These are phyloP conservation scores for Cyanodermella asteris DNA, from an alignment of 2,329 filamentous ascomycete genomes.

Conservation along the genomic window DNA sequence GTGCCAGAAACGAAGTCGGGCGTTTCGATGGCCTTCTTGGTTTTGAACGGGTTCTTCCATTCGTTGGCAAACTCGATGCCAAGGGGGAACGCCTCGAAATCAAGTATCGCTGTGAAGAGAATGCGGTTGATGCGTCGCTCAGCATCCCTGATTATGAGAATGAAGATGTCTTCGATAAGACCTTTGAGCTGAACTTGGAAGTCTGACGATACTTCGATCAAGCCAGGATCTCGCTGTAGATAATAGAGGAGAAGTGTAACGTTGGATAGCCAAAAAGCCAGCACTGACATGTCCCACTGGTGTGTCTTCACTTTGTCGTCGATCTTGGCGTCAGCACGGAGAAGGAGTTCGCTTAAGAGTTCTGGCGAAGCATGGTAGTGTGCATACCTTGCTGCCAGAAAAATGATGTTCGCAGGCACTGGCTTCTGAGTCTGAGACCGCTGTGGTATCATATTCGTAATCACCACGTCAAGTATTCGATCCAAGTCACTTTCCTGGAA, in stretches of 20 bases:
- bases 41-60: conserved; percentile 92
- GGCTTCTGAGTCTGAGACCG: conserved; percentile 92
- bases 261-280: conserved; percentile 98
- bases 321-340: conserved; percentile 83
- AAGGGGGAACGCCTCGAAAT: conserved; percentile 94
- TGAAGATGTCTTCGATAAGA: conserved; percentile 94
- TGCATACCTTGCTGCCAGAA: conserved; percentile 83
- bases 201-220: conserved; percentile 60
- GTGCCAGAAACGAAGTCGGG: conserved; percentile 78
- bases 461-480: conserved; percentile 80
- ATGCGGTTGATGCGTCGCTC: conserved; percentile 93
- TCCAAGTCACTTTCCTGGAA: conserved; percentile 90
- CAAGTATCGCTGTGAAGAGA: conserved; percentile 77
- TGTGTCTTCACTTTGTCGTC: conserved; percentile 88
- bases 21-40: conserved; percentile 67
- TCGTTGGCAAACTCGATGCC: conserved; percentile 95
- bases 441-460: conserved; percentile 31
- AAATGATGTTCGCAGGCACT: conserved; percentile 90
- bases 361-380: conserved; percentile 87
- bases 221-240: conserved; percentile 73
- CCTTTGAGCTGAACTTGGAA: conserved; percentile 89
- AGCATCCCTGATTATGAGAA: conserved; percentile 87
- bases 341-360: conserved; percentile 56
- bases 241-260: conserved; percentile 90
- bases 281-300: conserved; percentile 98